phyloP scores from a whole-genome alignment of 805 yeast genomes.

The Candida sakaeoensis region DNA sequence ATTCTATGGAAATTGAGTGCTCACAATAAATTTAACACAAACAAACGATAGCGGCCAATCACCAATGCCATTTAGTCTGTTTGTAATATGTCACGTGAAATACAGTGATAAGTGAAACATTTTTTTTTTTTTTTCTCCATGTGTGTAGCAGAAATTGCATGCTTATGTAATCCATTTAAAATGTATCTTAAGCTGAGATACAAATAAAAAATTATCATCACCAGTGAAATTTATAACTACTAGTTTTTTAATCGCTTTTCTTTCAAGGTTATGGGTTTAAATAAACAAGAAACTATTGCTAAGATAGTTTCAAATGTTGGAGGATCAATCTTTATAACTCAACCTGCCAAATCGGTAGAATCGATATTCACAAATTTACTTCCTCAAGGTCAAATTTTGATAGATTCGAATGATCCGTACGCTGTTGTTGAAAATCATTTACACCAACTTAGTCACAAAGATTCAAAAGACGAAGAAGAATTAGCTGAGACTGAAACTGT shows the following conservation, averaged over 20 bases:
- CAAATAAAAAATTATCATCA: background rate
- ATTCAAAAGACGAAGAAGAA: conserved; percentile 6
- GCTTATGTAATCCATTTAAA: conserved; percentile 1
- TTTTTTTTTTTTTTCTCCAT: too few relatives aligned
- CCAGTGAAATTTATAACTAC: background rate
- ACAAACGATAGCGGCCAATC: conserved; percentile 4
- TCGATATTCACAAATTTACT: conserved; percentile 26
- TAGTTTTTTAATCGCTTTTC: background rate
- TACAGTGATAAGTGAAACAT: conserved; percentile 1
- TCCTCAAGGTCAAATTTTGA: conserved; percentile 24
- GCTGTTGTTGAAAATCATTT: conserved; percentile 18
- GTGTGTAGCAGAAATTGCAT: background rate
- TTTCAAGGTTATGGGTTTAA: conserved; percentile 11
- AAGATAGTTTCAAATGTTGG: conserved; percentile 10
- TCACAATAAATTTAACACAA: too few relatives aligned
- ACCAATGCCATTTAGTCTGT: background rate
- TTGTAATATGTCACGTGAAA: conserved; percentile 8
- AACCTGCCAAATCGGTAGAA: conserved; percentile 42
- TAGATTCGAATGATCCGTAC: conserved; percentile 54
- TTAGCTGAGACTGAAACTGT: conserved; percentile 21
- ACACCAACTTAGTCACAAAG: conserved; percentile 1
- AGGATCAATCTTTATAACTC: conserved; percentile 38
- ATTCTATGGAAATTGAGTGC: conserved; percentile 2
- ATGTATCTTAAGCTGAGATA: background rate
- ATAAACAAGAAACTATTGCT: conserved; percentile 12